phyloP scores from a whole-genome alignment of 345 rosid genomes.

The Boechera divaricarpa region DNA sequence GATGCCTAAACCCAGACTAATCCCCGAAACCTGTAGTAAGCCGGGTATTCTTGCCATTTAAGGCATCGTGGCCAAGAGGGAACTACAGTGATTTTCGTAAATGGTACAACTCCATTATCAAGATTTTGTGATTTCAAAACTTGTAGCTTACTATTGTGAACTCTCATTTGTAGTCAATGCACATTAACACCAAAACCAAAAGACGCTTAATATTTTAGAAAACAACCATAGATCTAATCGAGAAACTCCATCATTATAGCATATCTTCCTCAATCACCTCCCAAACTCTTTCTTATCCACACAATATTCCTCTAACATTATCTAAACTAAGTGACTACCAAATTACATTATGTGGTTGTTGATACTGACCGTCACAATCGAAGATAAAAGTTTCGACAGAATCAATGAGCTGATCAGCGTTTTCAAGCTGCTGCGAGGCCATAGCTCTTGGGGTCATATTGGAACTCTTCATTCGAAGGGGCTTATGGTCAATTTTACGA shows the following conservation, averaged over 20 bases:
- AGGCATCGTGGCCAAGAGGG: too few species aligned
- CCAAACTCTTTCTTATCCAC: not conserved
- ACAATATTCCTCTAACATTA: not conserved
- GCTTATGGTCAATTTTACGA: slow-evolving; percentile 29
- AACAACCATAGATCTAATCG: not conserved
- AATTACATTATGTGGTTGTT: not conserved
- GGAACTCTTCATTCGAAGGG: slow-evolving; percentile 48
- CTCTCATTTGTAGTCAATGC: not conserved
- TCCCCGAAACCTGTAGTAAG: too few species aligned
- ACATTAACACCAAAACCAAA: not conserved
- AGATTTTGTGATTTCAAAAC: too few species aligned
- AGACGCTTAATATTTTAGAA: not conserved
- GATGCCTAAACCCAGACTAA: too few species aligned
- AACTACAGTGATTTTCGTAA: too few species aligned
- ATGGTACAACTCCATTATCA: too few species aligned
- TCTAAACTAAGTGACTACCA: not conserved
- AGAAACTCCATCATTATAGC: not conserved
- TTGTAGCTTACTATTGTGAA: too few species aligned
- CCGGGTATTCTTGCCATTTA: too few species aligned
- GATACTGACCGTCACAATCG: slow-evolving; percentile 77
- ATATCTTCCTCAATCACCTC: not conserved
- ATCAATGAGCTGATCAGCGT: slow-evolving; percentile 83
- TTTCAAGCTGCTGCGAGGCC: slow-evolving; percentile 70
- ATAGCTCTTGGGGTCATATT: slow-evolving; percentile 46
- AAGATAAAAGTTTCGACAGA: slow-evolving; percentile 95